Base-by-base conservation (phyloP, 2,329 filamentous ascomycete genomes). In the Cryphonectria japonica region DNA sequence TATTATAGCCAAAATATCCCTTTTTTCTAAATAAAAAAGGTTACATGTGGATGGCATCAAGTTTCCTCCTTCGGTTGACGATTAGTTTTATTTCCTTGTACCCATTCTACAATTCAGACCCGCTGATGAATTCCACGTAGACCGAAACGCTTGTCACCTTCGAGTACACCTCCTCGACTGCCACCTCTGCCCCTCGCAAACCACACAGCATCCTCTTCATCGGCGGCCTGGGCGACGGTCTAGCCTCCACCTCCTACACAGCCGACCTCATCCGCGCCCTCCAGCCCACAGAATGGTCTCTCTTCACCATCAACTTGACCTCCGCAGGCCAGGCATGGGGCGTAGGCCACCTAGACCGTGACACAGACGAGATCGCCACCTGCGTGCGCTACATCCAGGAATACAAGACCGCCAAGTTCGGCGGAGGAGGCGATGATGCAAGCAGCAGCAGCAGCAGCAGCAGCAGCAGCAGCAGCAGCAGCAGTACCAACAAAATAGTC, bases 211-310 rank as follows among this genome's bases (percentile, higher is more conserved):
- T 88, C 69, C 77, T 88, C 73, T 88, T 84, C 80, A 78, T 88
- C 70, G 85, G 84, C 68, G 86, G 86, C 57, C 82, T 88, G 7
- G 82, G 82, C 66, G 86, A 88, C 75, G 85, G 85, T 39, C 79
- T 85, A 37, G 81, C 85, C 61, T 84, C 83, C 16, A 84, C 86
- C 13, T 75, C 78, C 3, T 88, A 88, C 77, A 84, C 85, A 2
- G 75, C 80, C 66, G 75, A 78, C 8, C 79, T 88, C 69, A 82
- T 85, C 4, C 69, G 77, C 32, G 74, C 79, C 0, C 79, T 88
- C 57, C 74, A 77, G 32, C 74, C 75, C 50, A 79, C 78, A 2
- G 74, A 75, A 70, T 81, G 79, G 29, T 83, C 83, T 0, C 74
- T 83, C 26, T 80, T 80, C 75, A 76, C 78, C 43, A 65, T 80